Evolutionary conservation across 306 rosid species (phyloP).

Genomic region (Casuarina equisetifolia): DNA sequence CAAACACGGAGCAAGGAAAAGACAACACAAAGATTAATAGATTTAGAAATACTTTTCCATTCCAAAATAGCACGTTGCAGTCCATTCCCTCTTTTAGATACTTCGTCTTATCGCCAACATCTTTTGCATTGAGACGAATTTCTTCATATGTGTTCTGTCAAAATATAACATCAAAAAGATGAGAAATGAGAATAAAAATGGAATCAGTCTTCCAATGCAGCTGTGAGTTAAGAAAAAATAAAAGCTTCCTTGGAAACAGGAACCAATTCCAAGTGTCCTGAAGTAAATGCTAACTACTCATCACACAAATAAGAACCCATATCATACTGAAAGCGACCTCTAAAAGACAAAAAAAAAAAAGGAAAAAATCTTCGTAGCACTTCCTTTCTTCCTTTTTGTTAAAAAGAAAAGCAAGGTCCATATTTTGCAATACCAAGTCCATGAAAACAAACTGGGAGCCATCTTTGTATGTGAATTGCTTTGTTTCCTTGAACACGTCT

Average conservation of each 20-base stretch:
- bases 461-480: slow-evolving; percentile 93
- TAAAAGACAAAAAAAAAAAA: neutral
- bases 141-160: slow-evolving; percentile 77
- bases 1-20: neutral
- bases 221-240: slow-evolving; percentile 12
- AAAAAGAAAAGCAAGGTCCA: slow-evolving; percentile 21
- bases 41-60: slow-evolving; percentile 62
- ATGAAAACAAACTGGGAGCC: slow-evolving; percentile 90
- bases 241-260: slow-evolving; percentile 26
- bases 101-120: slow-evolving; percentile 71
- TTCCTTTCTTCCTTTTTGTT: neutral
- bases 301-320: slow-evolving; percentile 3
- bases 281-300: slow-evolving; percentile 17
- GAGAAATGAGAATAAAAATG: slow-evolving; percentile 23
- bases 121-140: slow-evolving; percentile 62
- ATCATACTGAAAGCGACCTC: neutral
- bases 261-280: slow-evolving; percentile 12
- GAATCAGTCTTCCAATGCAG: slow-evolving; percentile 15
- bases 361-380: neutral
- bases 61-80: slow-evolving; percentile 87
- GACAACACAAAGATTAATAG: slow-evolving; percentile 17
- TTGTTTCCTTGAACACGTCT: slow-evolving; percentile 80
- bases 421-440: slow-evolving; percentile 79
- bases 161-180: neutral
- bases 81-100: slow-evolving; percentile 99